phyloP scores from a whole-genome alignment of 2,329 filamentous ascomycete genomes.

The Stemphylium beticola region DNA sequence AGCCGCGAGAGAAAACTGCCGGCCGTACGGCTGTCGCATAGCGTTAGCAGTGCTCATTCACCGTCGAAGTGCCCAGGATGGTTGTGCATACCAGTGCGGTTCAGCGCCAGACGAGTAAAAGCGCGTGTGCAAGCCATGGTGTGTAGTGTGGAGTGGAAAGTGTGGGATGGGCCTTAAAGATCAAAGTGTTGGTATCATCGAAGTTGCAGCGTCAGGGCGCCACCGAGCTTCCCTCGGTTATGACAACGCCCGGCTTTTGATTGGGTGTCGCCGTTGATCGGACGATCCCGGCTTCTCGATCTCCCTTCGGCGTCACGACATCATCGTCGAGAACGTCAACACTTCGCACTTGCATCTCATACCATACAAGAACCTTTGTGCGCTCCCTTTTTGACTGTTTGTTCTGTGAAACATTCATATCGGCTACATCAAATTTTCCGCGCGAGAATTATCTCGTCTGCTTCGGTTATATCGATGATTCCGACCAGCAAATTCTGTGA shows the following conservation, averaged over 20 bases:
- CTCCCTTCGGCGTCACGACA: conserved; percentile 15
- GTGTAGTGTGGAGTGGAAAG: conserved; percentile 34
- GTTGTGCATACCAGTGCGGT: conserved; percentile 43
- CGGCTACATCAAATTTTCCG: too few species aligned
- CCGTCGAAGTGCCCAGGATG: conserved; percentile 1
- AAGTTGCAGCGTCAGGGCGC: conserved; percentile 21
- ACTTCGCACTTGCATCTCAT: conserved; percentile 13
- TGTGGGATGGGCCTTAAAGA: conserved; percentile 26
- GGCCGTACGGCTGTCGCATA: conserved; percentile 40
- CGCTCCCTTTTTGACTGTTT: not conserved
- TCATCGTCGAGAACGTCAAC: conserved; percentile 21
- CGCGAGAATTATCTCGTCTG: too few species aligned
- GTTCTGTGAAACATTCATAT: too few species aligned
- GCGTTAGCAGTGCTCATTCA: conserved; percentile 38
- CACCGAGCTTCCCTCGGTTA: conserved; percentile 23
- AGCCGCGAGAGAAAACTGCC: conserved; percentile 46
- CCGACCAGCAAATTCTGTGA: not conserved
- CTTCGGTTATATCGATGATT: not conserved
- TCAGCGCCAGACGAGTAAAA: conserved; percentile 46
- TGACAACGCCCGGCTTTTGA: conserved; percentile 15
- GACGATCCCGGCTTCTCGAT: conserved; percentile 20
- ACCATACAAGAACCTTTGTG: not conserved
- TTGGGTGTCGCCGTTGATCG: conserved; percentile 13
- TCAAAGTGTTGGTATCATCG: conserved; percentile 36
- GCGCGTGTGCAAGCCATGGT: conserved; percentile 49